These are phyloP conservation scores for Rhizomucor pusillus DNA, from an alignment of 371 early-diverging fungal genomes.

Conservation along the genomic window DNA sequence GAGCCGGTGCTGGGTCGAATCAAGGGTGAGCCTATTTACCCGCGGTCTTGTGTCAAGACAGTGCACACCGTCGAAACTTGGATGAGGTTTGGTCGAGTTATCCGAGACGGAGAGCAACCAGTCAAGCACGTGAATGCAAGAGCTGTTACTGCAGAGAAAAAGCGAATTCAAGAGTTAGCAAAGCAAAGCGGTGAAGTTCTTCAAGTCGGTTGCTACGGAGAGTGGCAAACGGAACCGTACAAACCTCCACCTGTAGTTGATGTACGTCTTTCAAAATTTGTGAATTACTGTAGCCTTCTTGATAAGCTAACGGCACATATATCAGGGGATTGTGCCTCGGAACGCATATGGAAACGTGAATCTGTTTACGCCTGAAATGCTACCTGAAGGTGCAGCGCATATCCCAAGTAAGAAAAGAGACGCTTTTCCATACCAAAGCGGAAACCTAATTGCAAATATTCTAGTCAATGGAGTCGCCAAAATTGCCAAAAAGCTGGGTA, in stretches of 20 bases:
- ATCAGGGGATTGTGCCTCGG: slow-evolving; percentile 75
- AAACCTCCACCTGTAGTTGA: slow-evolving; percentile 64
- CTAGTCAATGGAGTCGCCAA: slow-evolving; percentile 53
- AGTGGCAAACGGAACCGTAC: slow-evolving; percentile 84
- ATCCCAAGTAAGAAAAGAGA: slow-evolving; percentile 48
- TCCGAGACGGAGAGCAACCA: slow-evolving; percentile 55
- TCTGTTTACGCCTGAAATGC: slow-evolving; percentile 78
- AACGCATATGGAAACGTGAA: slow-evolving; percentile 83
- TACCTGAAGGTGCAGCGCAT: slow-evolving; percentile 82
- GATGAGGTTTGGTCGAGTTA: slow-evolving; percentile 60
- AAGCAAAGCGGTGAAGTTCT: slow-evolving; percentile 36
- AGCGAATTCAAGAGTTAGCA: slow-evolving; percentile 46
- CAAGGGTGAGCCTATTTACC: slow-evolving; percentile 77
- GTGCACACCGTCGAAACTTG: slow-evolving; percentile 65
- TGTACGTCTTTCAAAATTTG: slow-evolving; percentile 36
- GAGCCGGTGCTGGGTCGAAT: slow-evolving; percentile 71
- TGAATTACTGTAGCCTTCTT: no score
- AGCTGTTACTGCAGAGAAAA: slow-evolving; percentile 60
- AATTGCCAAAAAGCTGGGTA: slow-evolving; percentile 68
- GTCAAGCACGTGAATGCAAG: slow-evolving; percentile 65
- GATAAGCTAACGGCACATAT: background rate
- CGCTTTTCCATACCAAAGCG: background rate
- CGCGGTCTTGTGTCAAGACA: slow-evolving; percentile 65
- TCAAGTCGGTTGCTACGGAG: slow-evolving; percentile 65
- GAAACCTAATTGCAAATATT: background rate